phyloP scores from a whole-genome alignment of 2,329 filamentous ascomycete genomes.

The Aspergillus bombycis region DNA sequence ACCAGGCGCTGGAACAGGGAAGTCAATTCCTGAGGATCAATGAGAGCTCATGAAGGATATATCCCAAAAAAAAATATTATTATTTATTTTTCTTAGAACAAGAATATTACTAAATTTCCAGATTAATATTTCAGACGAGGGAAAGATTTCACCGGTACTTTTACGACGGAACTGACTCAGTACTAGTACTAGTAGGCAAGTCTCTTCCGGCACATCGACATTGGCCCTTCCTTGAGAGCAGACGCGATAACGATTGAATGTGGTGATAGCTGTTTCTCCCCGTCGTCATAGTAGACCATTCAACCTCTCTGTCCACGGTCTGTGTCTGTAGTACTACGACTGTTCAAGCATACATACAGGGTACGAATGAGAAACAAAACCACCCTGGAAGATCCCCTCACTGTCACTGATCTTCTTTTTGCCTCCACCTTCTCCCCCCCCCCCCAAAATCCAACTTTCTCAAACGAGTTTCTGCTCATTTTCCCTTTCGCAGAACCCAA shows the following conservation, averaged over 20 bases:
- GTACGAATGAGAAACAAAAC: background rate
- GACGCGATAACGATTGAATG: too few species aligned
- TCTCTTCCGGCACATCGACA: background rate
- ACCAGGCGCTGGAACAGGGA: background rate
- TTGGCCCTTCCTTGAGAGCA: too few species aligned
- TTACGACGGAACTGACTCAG: background rate
- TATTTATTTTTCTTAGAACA: too few species aligned
- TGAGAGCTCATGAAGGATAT: background rate
- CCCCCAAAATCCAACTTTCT: background rate
- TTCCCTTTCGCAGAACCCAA: background rate
- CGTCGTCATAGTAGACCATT: background rate
- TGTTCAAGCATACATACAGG: background rate
- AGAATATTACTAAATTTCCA: too few species aligned
- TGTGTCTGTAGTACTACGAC: background rate
- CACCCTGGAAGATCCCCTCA: background rate
- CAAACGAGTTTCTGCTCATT: background rate
- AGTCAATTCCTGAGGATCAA: constrained; percentile 7
- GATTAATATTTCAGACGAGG: background rate
- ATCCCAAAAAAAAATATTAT: background rate
- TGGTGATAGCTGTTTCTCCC: too few species aligned
- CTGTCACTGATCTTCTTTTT: background rate
- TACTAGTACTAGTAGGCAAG: too few species aligned
- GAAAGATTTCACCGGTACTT: background rate
- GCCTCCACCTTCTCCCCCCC: background rate
- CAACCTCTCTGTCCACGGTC: too few species aligned